These are phyloP conservation scores for Trypethelium eluteriae DNA, from an alignment of 495 filamentous ascomycete species.

Conservation along the genomic window DNA sequence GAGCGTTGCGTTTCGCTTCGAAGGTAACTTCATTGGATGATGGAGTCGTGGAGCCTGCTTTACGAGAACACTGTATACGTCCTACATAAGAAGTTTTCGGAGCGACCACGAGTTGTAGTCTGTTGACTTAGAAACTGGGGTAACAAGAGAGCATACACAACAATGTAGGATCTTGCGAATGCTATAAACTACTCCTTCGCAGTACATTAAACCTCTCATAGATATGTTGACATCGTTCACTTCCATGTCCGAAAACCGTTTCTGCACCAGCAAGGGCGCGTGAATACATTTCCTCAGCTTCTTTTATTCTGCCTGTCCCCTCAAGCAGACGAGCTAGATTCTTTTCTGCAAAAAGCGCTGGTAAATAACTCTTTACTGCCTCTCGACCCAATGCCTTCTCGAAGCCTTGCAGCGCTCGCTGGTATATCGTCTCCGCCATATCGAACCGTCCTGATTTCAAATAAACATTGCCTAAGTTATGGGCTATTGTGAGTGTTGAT, in stretches of 20 bases:
- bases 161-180: too few relatives aligned
- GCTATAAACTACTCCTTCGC: too few relatives aligned
- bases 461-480: constrained; percentile 34
- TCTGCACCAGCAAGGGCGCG: constrained; percentile 27
- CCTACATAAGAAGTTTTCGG: too few relatives aligned
- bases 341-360: constrained; percentile 7
- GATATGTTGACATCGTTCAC: background rate
- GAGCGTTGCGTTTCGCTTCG: too few relatives aligned
- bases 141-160: too few relatives aligned
- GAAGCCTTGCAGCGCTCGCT: constrained; percentile 34
- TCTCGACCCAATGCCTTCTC: constrained; percentile 19
- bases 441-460: constrained; percentile 27
- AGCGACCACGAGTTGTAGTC: too few relatives aligned
- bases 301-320: constrained; percentile 28
- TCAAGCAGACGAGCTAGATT: constrained; percentile 13
- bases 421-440: constrained; percentile 34
- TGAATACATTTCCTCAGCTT: constrained; percentile 32
- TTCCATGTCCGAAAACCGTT: constrained; percentile 19
- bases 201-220: too few relatives aligned
- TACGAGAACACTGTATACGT: too few relatives aligned
- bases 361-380: background rate
- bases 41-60: too few relatives aligned
- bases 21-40: too few relatives aligned
- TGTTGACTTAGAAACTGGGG: too few relatives aligned
- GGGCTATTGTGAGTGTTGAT: constrained; percentile 35